Evolutionary conservation across 2,329 filamentous ascomycete genomes (phyloP), one percentile per base, ranked within the genome.

Genomic region (Chaetomium sp.): DNA sequence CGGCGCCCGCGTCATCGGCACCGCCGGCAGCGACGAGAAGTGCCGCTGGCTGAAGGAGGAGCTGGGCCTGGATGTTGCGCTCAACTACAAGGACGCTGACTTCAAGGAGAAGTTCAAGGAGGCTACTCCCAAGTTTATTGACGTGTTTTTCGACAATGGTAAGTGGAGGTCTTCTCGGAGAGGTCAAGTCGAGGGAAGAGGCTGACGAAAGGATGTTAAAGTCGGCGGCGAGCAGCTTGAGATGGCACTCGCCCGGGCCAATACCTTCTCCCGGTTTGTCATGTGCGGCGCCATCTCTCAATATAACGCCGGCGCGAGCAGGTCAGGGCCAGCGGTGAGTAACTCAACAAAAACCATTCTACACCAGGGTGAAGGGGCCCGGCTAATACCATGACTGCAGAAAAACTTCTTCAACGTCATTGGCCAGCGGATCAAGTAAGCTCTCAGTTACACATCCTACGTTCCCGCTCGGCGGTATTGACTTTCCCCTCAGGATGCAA

Each of bases 191-290:
- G 16, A 42, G 16, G 38, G 35, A 16, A 42, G 1, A 42, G 13
- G 58, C 65, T 65, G 47, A 68, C 57, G 35, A 8, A 54, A 63
- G n/a, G 61, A 75, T 65, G 75, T 63, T 8, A 16, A 3, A 76
- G 87, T 90, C 23, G 89, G 88, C 12, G 89, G 89, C 6, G 87
- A 90, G 67, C 88, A 91, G 61, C 80, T 92, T 33, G 87, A 92
- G 72, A 75, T 86, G 67, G 88, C 87, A 53, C 80, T 92, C 47
- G 78, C 76, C 3, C 82, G 87, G n/a, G 88, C 90, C 64, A 88
- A 87, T 63, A 77, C 78, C 59, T 79, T 83, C 73, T 78, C 89
- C 16, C 82, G 89, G 38, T 90, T 92, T 74, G 85, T 89, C 69
- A 89, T 90, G 76, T 92, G 90, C 76, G 90, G 90, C 57, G 81